phyloP scores from a whole-genome alignment of 192 early-diverging fungal genomes.

The Pilaira anomala region DNA sequence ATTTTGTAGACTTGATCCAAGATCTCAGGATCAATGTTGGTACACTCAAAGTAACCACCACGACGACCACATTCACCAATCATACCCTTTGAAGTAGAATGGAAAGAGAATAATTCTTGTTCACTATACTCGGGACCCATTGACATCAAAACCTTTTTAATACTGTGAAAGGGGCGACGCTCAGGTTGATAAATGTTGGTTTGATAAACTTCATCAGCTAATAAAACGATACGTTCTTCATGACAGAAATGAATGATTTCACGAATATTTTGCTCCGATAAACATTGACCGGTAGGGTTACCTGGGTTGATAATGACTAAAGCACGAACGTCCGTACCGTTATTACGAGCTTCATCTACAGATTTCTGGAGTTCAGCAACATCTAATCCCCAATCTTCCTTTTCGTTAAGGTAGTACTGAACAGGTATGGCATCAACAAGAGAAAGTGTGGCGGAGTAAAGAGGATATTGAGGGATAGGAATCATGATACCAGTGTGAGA shows the following conservation, averaged over 20 bases:
- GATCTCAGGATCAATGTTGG: slow-evolving; percentile 69
- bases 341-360: slow-evolving; percentile 56
- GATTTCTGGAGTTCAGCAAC: slow-evolving; percentile 63
- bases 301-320: slow-evolving; percentile 98
- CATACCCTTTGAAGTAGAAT: slow-evolving; percentile 97
- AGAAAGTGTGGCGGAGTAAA: slow-evolving; percentile 91
- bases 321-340: slow-evolving; percentile 87
- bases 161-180: slow-evolving; percentile 87
- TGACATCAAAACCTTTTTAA: slow-evolving; percentile 89
- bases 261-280: slow-evolving; percentile 77
- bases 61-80: slow-evolving; percentile 97
- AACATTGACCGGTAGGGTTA: slow-evolving; percentile 94
- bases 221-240: slow-evolving; percentile 73
- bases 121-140: slow-evolving; percentile 67
- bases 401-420: slow-evolving; percentile 91
- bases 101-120: slow-evolving; percentile 92
- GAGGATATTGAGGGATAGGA: slow-evolving; percentile 98
- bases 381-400: slow-evolving; percentile 76
- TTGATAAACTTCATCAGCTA: slow-evolving; percentile 99
- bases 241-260: slow-evolving; percentile 90
- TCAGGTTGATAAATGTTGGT: slow-evolving; percentile 85
- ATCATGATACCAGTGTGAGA: slow-evolving; percentile 93
- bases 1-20: slow-evolving; percentile 92
- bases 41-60: slow-evolving; percentile 97
- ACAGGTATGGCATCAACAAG: slow-evolving; percentile 83